Base-by-base conservation (phyloP, 495 filamentous ascomycete species). In the Aspergillus leporis region DNA sequence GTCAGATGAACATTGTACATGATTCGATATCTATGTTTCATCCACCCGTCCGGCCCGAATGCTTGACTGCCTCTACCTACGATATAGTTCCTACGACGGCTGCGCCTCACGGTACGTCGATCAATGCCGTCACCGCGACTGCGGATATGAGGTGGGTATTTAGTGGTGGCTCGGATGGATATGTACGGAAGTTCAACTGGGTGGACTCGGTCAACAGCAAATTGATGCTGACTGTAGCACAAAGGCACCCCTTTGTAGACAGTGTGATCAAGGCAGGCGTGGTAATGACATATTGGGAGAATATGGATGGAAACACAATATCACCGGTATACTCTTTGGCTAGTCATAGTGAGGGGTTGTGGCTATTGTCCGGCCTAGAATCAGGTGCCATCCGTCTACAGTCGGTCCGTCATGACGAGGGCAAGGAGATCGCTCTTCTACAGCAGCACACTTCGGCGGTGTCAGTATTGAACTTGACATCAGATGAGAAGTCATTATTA, bases 61-160 rank as follows among this genome's bases (percentile, higher is more conserved):
- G 85, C 46, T 77, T 93, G 23, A 88, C 84, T 8, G 94, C 95
- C n/a, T 73, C 81, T 28, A 86, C 86, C 14, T 99, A 98, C 80
- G 94, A 99, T 72, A 96, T 99, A 43, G 88, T 93, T 7, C 94
- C 94, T 7, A 98, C 96, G 22, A 97, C 97, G 70, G 94, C 94
- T 14, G 94, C 94, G 3, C 94, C 94, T 4, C 92, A 96, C 70
- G 88, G 90, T 58, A 99, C 94, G 13, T 97, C 92, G 34, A 90
- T 99, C 77, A 99, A 99, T 66, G 87, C 91, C 4, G 81, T 98
- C 46, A 87, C 92, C 23, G 84, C 94, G 34, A 99, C 94, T 1
- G 92, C 92, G 16, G 95, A 98, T 73, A 90, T 97, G 82, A 84
- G 92, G 60, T 99, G 91, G 85, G 91, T 96, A 63, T 92, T 98